These are phyloP conservation scores for Ophiosphaerella herpotricha DNA, from an alignment of 2,329 filamentous ascomycete genomes.

Conservation along the genomic window DNA sequence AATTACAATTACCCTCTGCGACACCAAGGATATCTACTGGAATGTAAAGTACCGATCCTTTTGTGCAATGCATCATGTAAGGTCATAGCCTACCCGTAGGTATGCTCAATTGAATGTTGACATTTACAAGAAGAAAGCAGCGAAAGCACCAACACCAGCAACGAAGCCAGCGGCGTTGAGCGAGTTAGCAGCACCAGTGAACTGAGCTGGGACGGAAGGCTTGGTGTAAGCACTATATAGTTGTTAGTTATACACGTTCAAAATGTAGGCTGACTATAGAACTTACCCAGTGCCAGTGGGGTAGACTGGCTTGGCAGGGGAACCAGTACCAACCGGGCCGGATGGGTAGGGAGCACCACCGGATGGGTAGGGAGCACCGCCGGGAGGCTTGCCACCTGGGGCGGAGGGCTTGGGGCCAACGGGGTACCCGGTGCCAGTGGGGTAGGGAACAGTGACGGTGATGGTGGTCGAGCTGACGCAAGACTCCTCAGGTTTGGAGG, in stretches of 20 bases:
- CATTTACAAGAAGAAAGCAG: slow-evolving; percentile 51
- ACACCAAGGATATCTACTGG: slow-evolving; percentile 32
- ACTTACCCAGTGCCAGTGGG: slow-evolving; percentile 41
- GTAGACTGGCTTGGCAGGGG: slow-evolving; percentile 9
- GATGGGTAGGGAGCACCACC: slow-evolving; percentile 9
- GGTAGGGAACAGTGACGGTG: slow-evolving; percentile 49
- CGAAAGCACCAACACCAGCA: slow-evolving; percentile 48
- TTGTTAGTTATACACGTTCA: slow-evolving; percentile 11
- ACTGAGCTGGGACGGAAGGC: slow-evolving; percentile 39
- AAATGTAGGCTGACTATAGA: slow-evolving; percentile 1
- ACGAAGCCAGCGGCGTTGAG: slow-evolving; percentile 45
- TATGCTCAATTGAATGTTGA: slow-evolving; percentile 41
- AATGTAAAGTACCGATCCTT: slow-evolving; percentile 23
- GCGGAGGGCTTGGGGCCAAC: slow-evolving; percentile 22
- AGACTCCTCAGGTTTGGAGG: slow-evolving; percentile 16
- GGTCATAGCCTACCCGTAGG: slow-evolving; percentile 43
- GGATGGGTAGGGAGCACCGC: slow-evolving; percentile 20
- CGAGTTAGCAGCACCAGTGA: slow-evolving; percentile 45
- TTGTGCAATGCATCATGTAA: slow-evolving; percentile 42
- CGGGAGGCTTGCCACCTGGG: slow-evolving; percentile 24
- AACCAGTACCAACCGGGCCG: slow-evolving; percentile 32
- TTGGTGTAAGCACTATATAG: slow-evolving; percentile 30
- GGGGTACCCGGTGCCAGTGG: slow-evolving; percentile 43
- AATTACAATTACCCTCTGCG: slow-evolving; percentile 38
- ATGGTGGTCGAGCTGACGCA: slow-evolving; percentile 51